phyloP scores from a whole-genome alignment of 2,329 filamentous ascomycete genomes.

The Lachnellula hyalina region DNA sequence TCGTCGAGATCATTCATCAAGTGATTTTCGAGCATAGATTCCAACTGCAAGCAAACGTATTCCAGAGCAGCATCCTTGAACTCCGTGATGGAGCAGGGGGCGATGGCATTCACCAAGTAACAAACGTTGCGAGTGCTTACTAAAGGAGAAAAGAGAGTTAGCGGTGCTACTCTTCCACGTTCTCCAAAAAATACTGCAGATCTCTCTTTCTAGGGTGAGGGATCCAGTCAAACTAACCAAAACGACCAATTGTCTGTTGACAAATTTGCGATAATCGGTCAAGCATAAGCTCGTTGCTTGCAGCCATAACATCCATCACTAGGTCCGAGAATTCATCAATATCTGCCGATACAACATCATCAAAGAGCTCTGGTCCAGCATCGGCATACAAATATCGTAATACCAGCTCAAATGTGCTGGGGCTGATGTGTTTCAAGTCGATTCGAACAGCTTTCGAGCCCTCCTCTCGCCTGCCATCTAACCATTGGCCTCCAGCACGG shows the following conservation, averaged over 20 bases:
- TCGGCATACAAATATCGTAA: slow-evolving; percentile 81
- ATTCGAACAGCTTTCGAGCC: slow-evolving; percentile 55
- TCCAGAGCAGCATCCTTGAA: slow-evolving; percentile 88
- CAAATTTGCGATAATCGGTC: slow-evolving; percentile 86
- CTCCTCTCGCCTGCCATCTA: slow-evolving; percentile 60
- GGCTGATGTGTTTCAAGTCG: slow-evolving; percentile 76
- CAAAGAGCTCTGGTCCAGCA: slow-evolving; percentile 72
- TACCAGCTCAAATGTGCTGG: slow-evolving; percentile 70
- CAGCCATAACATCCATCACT: slow-evolving; percentile 84
- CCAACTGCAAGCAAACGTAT: slow-evolving; percentile 87
- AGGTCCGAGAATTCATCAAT: slow-evolving; percentile 83
- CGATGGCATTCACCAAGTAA: slow-evolving; percentile 77
- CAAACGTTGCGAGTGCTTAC: slow-evolving; percentile 84
- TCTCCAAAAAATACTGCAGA: too few species aligned
- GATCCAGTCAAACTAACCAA: slow-evolving; percentile 44
- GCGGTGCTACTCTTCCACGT: not conserved
- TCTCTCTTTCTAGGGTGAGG: too few species aligned
- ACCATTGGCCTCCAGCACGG: slow-evolving; percentile 80
- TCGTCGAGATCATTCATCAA: slow-evolving; percentile 80
- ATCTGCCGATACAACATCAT: slow-evolving; percentile 63
- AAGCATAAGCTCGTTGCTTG: slow-evolving; percentile 92
- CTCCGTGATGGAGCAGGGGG: slow-evolving; percentile 72
- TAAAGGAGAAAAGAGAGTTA: slow-evolving; percentile 27
- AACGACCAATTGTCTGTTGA: slow-evolving; percentile 75
- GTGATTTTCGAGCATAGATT: slow-evolving; percentile 87